Evolutionary conservation across 352 stramenopile genomes (phyloP).

Genomic region (Phytophthora cactorum): DNA sequence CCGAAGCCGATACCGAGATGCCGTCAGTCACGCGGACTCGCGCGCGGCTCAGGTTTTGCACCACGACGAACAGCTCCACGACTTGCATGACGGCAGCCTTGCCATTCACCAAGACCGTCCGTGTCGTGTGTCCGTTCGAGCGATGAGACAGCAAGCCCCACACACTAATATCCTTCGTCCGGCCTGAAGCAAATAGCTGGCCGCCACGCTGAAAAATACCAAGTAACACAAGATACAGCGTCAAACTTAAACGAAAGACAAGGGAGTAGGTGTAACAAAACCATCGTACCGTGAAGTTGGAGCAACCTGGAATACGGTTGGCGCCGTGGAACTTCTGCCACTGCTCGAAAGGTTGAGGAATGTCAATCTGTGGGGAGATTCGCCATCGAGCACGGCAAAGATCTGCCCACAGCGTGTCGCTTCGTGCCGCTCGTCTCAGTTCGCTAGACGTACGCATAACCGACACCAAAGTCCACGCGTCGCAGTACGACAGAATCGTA

Average conservation of each 20-base stretch:
- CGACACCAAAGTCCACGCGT: constrained; percentile 53
- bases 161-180: constrained; percentile 27
- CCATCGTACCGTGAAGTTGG: constrained; percentile 39
- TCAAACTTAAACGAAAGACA: no score
- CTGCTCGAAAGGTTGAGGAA: constrained; percentile 21
- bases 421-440: constrained; percentile 21
- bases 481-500: constrained; percentile 50
- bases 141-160: constrained; percentile 57
- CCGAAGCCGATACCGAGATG: constrained; percentile 31
- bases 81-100: constrained; percentile 59
- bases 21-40: constrained; percentile 44
- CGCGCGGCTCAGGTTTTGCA: constrained; percentile 49
- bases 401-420: constrained; percentile 42
- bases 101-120: constrained; percentile 52
- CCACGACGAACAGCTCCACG: constrained; percentile 59
- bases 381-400: constrained; percentile 47
- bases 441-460: constrained; percentile 47
- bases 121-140: constrained; percentile 64
- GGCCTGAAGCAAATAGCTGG: constrained; percentile 44
- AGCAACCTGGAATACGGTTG: constrained; percentile 48
- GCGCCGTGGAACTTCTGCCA: constrained; percentile 46
- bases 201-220: constrained; percentile 20
- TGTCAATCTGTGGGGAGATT: constrained; percentile 8
- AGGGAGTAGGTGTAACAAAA: neutral
- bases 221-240: no score